These are phyloP conservation scores for Allium sativum DNA, from an alignment of 106 monocot genomes.

Conservation along the genomic window DNA sequence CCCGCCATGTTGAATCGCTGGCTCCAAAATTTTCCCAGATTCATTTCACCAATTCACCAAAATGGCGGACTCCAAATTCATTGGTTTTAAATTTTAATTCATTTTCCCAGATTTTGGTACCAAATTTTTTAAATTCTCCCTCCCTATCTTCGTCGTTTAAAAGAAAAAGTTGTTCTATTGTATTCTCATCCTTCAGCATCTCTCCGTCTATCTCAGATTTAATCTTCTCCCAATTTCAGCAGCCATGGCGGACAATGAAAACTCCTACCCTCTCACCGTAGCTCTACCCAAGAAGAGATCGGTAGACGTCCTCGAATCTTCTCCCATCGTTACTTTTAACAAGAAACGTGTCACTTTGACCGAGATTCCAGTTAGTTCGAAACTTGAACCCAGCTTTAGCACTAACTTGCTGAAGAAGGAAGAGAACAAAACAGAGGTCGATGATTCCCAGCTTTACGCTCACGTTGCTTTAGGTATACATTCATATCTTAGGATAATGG, in stretches of 20 bases:
- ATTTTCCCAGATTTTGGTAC: too few species aligned
- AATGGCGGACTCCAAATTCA: too few species aligned
- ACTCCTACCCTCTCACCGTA: conserved; percentile 28
- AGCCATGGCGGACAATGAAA: conserved; percentile 38
- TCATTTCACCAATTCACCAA: too few species aligned
- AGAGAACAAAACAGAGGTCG: background rate
- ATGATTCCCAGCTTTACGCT: conserved; percentile 46
- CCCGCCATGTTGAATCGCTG: too few species aligned
- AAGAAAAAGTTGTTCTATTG: background rate
- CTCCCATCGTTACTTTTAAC: background rate
- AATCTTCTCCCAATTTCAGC: background rate
- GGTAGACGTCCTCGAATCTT: conserved; percentile 11
- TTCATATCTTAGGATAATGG: conserved; percentile 71
- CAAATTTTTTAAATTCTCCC: background rate
- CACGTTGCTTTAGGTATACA: conserved; percentile 39
- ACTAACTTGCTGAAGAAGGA: conserved; percentile 13
- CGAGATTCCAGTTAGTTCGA: background rate
- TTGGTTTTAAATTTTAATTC: too few species aligned
- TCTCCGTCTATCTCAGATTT: background rate
- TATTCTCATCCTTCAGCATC: background rate
- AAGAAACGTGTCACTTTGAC: conserved; percentile 2
- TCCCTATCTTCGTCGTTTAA: background rate
- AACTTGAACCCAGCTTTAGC: background rate
- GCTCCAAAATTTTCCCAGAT: too few species aligned
- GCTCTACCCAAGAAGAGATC: conserved; percentile 7